phyloP scores from a whole-genome alignment of 2,329 filamentous ascomycete genomes.

The Xylaria sp. region DNA sequence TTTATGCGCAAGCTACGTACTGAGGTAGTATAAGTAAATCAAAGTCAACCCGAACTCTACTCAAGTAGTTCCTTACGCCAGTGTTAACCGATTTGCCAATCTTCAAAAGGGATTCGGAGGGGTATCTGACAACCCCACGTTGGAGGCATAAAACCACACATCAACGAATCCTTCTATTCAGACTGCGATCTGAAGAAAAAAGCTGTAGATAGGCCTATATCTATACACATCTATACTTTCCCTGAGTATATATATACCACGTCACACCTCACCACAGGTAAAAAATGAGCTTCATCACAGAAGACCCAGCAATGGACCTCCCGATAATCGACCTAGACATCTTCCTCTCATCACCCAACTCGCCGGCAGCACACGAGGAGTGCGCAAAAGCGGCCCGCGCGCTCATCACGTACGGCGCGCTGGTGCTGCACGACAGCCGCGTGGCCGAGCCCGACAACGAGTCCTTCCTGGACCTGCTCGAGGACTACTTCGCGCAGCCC shows the following conservation, averaged over 20 bases:
- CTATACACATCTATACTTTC: neutral
- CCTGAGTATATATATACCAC: neutral
- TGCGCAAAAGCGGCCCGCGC: conserved; percentile 65
- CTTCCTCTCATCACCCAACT: conserved; percentile 60
- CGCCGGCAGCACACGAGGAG: conserved; percentile 60
- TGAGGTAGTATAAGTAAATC: neutral
- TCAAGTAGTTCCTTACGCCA: neutral
- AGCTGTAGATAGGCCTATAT: neutral
- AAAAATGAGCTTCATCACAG: conserved; percentile 33
- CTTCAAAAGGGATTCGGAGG: neutral
- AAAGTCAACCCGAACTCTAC: neutral
- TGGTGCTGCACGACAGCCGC: conserved; percentile 69
- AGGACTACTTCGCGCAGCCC: conserved; percentile 72
- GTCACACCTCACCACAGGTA: neutral
- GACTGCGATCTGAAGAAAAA: neutral
- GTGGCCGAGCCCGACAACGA: conserved; percentile 66
- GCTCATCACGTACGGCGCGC: conserved; percentile 69
- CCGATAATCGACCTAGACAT: conserved; percentile 69
- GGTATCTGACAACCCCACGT: conserved; percentile 15
- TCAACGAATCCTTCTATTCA: neutral
- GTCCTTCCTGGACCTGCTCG: conserved; percentile 69
- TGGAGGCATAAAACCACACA: neutral
- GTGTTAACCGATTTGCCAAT: neutral
- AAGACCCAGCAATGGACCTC: conserved; percentile 62
- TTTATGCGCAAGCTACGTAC: neutral